Evolutionary conservation across 1,139 yeast genomes (phyloP), one percentile per base, ranked within the genome.

Genomic region (Zygotorulaspora mrakii): DNA sequence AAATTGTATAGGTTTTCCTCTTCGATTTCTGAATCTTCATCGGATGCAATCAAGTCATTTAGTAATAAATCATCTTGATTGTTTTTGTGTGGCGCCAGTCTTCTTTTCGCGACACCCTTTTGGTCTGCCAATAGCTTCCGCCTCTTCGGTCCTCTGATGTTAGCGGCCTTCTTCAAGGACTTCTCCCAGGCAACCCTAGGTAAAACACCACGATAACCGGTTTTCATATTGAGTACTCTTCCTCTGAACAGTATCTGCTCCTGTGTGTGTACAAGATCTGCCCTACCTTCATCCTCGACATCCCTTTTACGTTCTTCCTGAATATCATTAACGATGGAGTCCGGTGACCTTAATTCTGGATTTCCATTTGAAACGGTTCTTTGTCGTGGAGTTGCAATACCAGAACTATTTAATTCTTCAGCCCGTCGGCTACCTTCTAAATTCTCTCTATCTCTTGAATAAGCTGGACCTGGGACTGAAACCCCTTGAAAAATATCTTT

Each of bases 181-280:
- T 49, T 57, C 28, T 51, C 52, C 65, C 65, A 61, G 3, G 57
- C 57, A 31, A 48, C 43, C 30, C 48, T 53, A 3, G 65, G 65
- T 14, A 61, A 39, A 11, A 61, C 46, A 18, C 65, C 65, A 22
- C 53, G 47, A 35, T 54, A 61, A 1, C 62, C 65, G 11, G 51
- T 54, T 30, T 45, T 52, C 18, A 61, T 25, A 34, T 52, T 53
- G 2, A 59, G 22, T 13, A 42, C 42, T 31, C 48, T 46, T n/a
- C 65, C 65, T 49, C 65, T 48, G 25, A 55, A 59, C 20, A 46
- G 22, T 1, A 59, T 46, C 6, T 50, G 33, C 6, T 40, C 39
- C n/a, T 33, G 29, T 20, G 26, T 27, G 10, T 16, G 27, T 6
- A n/a, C 29, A n/a, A 31, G 28, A 12, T 24, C 36, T 13, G 13